Evolutionary conservation across 768 basidiomycete genomes (phyloP), one percentile per base, ranked within the genome.

Genomic region (Leccinum rimulosum): DNA sequence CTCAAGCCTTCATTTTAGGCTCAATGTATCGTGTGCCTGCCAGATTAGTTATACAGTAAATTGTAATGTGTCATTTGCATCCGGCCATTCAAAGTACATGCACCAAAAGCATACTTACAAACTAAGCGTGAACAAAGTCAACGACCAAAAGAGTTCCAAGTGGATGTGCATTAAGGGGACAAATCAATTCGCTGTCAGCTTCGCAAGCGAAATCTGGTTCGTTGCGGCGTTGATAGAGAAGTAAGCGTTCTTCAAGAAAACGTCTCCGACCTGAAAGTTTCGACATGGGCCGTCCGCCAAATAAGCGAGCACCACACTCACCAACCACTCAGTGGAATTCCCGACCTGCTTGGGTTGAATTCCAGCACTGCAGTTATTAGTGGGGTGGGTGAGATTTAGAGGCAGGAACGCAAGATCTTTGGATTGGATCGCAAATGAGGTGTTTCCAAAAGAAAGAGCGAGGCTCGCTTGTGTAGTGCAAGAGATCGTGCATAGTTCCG

Each of bases 191-290:
- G 70, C 79, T 11, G 76, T 74, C 55, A 84, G 76, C 65, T 82
- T 79, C 25, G 86, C 87, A 59, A 89, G 78, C 27, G 79, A 83
- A 33, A 89, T 76, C 43, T 79, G 75, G 68, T 89, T 87, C 64
- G 79, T 79, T 11, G 61, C 70, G 14, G 83, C 82, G 62, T 91
- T 76, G 11, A 82, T 85, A 6, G 86, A 87, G 70, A 87, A 86
- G 69, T 88, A 89, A 1, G 79, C 87, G 65, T 88, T 91, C 81
- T 90, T 90, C 67, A 89, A 74, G 78, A 89, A 90, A 27, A 85
- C 85, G 63, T 87, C 90, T 30, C 88, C 88, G 36, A 87, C 76
- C 72, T 73, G 19, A 31, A 28, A n/a, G 25, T 25, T 25, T 28
- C 6, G 31, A 58, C 36, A 60, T 56, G 50, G 12, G 19, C 50